These are phyloP conservation scores for Oropetium thomaeum DNA, from an alignment of 176 grass and related monocot genomes.

Conservation along the genomic window DNA sequence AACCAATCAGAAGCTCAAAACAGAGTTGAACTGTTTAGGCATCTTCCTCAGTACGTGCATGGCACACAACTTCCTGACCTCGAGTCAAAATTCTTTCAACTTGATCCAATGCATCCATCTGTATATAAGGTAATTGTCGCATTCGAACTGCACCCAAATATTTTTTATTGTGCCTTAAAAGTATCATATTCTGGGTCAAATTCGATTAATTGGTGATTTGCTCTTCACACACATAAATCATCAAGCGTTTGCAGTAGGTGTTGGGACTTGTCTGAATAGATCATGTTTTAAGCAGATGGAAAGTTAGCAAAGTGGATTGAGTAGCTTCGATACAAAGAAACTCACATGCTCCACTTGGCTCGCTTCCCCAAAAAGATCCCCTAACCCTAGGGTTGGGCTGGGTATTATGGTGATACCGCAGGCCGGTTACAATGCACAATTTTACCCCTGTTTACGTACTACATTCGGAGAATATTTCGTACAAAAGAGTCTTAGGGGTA, in stretches of 20 bases:
- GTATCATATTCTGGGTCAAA: not conserved
- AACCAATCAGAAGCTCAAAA: slow-evolving; percentile 85
- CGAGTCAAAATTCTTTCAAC: slow-evolving; percentile 88
- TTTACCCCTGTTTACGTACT: no score
- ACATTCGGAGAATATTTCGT: no score
- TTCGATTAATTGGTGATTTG: not conserved
- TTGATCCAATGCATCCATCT: slow-evolving; percentile 91
- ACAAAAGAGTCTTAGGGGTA: no score
- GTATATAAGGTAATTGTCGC: slow-evolving; percentile 71
- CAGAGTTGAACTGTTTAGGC: slow-evolving; percentile 85
- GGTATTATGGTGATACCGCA: no score
- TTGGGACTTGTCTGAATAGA: no score
- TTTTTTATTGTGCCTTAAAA: not conserved
- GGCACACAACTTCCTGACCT: slow-evolving; percentile 95
- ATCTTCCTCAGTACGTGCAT: slow-evolving; percentile 87
- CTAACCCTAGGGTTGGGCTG: no score
- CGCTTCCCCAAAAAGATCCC: no score
- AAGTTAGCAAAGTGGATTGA: no score
- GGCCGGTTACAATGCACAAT: no score
- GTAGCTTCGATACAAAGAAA: no score
- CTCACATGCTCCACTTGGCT: no score
- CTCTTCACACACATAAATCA: not conserved
- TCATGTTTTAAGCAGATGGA: no score
- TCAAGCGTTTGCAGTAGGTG: not conserved
- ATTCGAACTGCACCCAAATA: not conserved